A percentile compares a stretch with the other conserved stretches of the same genome.
Conservation (phyloP, 345 rosid genomes). For the Sonneratia caseolaris region DNA sequence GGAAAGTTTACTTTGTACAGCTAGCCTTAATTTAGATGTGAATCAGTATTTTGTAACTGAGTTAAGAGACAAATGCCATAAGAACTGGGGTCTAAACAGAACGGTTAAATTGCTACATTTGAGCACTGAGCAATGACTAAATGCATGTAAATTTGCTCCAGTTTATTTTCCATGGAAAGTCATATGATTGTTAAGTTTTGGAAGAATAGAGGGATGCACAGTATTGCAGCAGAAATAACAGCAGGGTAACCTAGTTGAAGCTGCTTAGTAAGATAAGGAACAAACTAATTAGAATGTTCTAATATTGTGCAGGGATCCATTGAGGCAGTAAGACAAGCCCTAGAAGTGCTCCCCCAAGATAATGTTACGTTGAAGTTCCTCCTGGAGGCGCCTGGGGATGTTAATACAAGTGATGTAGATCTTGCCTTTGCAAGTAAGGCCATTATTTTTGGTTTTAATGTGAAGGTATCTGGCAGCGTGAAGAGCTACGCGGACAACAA, state of each 20-base stretch:
- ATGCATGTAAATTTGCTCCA: no score
- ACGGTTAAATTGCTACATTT: no score
- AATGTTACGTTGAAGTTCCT: conserved; percentile 87
- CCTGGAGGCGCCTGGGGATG: conserved; percentile 84
- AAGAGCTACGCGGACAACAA: conserved; percentile 73
- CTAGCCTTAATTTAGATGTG: background rate
- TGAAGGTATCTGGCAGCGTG: conserved; percentile 65
- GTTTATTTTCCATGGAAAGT: no score
- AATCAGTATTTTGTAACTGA: background rate
- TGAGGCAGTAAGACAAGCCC: conserved; percentile 90
- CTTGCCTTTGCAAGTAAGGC: conserved; percentile 89
- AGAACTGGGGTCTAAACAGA: background rate
- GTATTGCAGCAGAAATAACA: background rate
- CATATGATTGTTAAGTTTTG: no score
- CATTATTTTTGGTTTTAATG: conserved; percentile 79
- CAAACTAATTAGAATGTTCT: conserved; percentile 11
- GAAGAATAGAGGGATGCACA: background rate
- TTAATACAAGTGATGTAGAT: conserved; percentile 84
- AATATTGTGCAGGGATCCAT: conserved; percentile 69
- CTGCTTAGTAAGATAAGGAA: background rate
- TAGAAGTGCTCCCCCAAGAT: conserved; percentile 83
- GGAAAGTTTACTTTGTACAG: background rate
- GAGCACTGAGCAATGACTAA: no score
- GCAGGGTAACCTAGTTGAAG: background rate
- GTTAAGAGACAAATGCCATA: background rate